Conservation (phyloP, 176 grass and related monocot genomes). For the Oryza nivara region DNA sequence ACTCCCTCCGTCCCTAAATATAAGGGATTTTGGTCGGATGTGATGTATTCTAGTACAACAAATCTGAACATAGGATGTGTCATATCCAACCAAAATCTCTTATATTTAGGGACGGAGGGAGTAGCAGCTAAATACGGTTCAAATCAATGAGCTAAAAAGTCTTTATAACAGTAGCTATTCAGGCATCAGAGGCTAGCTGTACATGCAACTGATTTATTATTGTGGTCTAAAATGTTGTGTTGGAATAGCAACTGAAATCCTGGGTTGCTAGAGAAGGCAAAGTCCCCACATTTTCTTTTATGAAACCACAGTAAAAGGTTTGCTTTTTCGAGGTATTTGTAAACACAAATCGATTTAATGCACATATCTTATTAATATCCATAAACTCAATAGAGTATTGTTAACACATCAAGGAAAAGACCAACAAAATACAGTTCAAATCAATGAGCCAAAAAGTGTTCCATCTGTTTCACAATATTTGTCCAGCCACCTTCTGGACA, state of each 20-base stretch:
- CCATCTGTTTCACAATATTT: neutral
- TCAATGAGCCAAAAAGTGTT: neutral
- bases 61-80: too few relatives aligned
- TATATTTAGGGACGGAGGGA: too few relatives aligned
- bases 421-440: slow-evolving; percentile 9
- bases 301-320: neutral
- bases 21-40: too few relatives aligned
- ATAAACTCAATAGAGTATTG: neutral
- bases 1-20: too few relatives aligned
- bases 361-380: neutral
- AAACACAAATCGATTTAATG: neutral
- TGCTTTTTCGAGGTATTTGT: neutral
- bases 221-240: neutral
- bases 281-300: neutral
- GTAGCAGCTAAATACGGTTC: too few relatives aligned
- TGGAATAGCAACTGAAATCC: neutral
- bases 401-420: neutral
- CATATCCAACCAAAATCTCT: too few relatives aligned
- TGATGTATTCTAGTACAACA: too few relatives aligned
- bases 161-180: neutral
- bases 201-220: neutral
- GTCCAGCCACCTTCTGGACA: neutral
- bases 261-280: neutral
- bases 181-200: neutral
- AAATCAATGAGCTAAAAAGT: too few relatives aligned